Base-by-base conservation (phyloP, 495 filamentous ascomycete species). In the Pyrenula massariospora region DNA sequence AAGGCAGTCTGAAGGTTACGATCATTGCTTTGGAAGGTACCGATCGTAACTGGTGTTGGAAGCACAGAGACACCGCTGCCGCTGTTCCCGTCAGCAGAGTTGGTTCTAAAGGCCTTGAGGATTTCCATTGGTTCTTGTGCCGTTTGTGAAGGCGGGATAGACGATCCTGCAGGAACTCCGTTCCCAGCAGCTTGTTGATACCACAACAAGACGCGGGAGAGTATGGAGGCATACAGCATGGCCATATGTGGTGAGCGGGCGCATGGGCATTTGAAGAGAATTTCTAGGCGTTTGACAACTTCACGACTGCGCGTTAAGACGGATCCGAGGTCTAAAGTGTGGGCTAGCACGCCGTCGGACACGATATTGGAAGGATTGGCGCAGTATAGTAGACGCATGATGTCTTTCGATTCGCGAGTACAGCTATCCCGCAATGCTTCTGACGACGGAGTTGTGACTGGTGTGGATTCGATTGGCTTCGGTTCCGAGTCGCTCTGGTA, bases 161-260 rank as follows among this genome's bases (percentile, higher is more conserved):
- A n/a, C n/a, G n/a, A n/a, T n/a, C n/a, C n/a, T n/a, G n/a, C n/a
- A n/a, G n/a, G n/a, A n/a, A n/a, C n/a, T n/a, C n/a, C n/a, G n/a
- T n/a, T n/a, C 8, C 31, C 31, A 15, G 66, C 63, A 3, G 62
- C 63, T 59, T 69, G 67, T 36, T 62, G 62, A 31, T 69, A 71
- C 63, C 63, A 69, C 1, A 63, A 60, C 23, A 71, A 55, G 20
- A 71, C 58, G 3, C 59, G 64, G 21, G 62, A 65, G 24, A 71
- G 56, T 53, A 69, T 69, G 2, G 68, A 71, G 3, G 68, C 65
- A 59, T 68, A 62, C 3, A 71, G 58, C 36, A 42, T 68, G 24
- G 57, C 54, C 0, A 62, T 59, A 55, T 67, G 31, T 12, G 60
- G 62, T 11, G 56, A 61, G 53, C 55, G 57, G 25, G 67, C 65